Evolutionary conservation across 2,329 filamentous ascomycete species (phyloP), one percentile per base, ranked within the genome.

Genomic region (Trichocomaceae sp.): DNA sequence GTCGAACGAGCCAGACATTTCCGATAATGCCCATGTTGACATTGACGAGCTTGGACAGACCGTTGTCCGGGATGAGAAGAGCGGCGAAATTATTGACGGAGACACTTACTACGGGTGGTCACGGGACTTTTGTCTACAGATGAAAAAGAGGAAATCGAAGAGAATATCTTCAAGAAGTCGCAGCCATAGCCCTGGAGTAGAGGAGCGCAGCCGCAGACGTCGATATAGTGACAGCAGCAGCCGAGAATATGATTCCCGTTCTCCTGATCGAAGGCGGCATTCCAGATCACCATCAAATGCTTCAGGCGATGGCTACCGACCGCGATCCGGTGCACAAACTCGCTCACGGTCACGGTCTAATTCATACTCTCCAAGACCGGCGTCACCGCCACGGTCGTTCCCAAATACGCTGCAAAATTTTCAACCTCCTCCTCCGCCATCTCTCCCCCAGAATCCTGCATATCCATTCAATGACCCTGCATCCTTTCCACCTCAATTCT

Each of bases 41-140:
- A 73, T 92, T n/a, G 86, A 89, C 64, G 83, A 86, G 60, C 76
- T 93, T 56, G 90, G 89, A 10, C 86, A 93, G 66, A 72, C 79
- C 15, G 75, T 89, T 51, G 73, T 84, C 17, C 68, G 82, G 2
- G 83, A 90, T 61, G 82, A 85, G 60, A 73, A 82, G n/a, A 86
- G 82, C 0, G 84, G 84, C 0, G 82, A 86, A 2, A 72, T 85
- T 1, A 67, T 84, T 6, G 77, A 79, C 6, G 85, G 84, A 1
- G 84, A 88, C 59, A 88, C 87, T 0, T 95, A 95, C 68, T 95
- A 95, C 66, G 90, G 90, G 58, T 95, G 90, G 90, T 92, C 89
- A 5, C 80, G 82, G 39, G 76, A 77, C 1, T 93, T 95, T 62
- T 95, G 88, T 66, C 78, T 88, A 61, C 87, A 86, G 64, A 93